A percentile compares a stretch with the other conserved stretches of the same genome.
Conservation (phyloP, 768 basidiomycete genomes). For the Serendipita sp. region DNA sequence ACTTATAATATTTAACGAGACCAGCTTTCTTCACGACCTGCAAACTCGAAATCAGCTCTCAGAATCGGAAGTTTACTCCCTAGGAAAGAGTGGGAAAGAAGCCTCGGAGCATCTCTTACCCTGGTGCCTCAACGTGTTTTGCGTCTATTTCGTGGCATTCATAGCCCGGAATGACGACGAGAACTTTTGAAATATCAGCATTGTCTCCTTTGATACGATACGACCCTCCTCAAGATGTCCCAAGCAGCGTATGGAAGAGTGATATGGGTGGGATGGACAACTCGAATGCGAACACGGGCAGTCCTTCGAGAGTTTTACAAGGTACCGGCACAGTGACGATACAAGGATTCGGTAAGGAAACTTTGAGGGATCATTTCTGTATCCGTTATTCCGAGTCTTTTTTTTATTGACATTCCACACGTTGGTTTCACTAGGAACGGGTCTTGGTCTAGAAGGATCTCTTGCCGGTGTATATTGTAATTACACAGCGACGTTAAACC, state of each 20-base stretch:
- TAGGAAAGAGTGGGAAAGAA: too few relatives aligned
- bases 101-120: too few relatives aligned
- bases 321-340: neutral
- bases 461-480: neutral
- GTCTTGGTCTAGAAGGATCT: neutral
- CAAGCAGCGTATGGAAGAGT: neutral
- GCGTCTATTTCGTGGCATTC: neutral
- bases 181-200: neutral
- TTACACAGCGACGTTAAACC: neutral
- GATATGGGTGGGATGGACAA: neutral
- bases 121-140: too few relatives aligned
- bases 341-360: neutral
- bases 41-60: too few relatives aligned
- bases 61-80: too few relatives aligned
- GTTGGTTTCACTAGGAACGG: neutral
- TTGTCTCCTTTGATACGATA: neutral
- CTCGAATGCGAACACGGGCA: neutral
- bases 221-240: neutral
- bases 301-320: neutral
- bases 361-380: neutral
- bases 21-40: too few relatives aligned
- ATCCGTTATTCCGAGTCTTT: neutral
- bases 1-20: too few relatives aligned
- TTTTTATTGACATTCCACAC: neutral
- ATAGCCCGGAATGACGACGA: neutral